These are phyloP conservation scores for Salix brachista DNA, from an alignment of 345 rosid genomes.

Conservation along the genomic window DNA sequence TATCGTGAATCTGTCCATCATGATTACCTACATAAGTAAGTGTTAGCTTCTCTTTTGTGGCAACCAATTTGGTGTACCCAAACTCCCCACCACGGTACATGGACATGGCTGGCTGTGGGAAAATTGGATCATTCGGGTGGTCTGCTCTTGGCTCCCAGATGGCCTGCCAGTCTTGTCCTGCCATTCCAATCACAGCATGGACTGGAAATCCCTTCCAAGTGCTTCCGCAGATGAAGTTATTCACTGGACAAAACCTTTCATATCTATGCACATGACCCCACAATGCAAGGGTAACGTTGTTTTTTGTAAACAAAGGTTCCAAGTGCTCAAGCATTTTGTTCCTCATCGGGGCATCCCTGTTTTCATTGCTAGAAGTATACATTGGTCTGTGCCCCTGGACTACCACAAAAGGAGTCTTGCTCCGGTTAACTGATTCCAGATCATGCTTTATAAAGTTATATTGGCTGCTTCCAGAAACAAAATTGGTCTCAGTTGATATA, in stretches of 20 bases:
- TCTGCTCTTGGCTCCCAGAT: conserved; percentile 75
- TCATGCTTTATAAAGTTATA: conserved; percentile 66
- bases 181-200: conserved; percentile 95
- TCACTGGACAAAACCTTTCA: conserved; percentile 85
- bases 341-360: conserved; percentile 52
- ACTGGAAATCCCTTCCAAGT: conserved; percentile 64
- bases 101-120: conserved; percentile 70
- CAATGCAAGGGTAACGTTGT: conserved; percentile 70
- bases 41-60: conserved; percentile 69
- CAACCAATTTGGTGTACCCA: conserved; percentile 77
- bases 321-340: conserved; percentile 64
- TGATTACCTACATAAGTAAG: conserved; percentile 79
- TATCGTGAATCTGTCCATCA: conserved; percentile 82
- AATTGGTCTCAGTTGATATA: conserved; percentile 84
- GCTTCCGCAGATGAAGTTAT: conserved; percentile 66
- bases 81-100: conserved; percentile 91
- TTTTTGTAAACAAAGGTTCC: conserved; percentile 71
- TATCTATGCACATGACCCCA: conserved; percentile 98
- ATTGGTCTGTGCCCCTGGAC: conserved; percentile 93
- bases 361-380: conserved; percentile 76
- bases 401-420: conserved; percentile 70
- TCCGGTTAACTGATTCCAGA: conserved; percentile 69
- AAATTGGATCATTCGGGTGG: conserved; percentile 61
- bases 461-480: conserved; percentile 69
- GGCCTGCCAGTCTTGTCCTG: conserved; percentile 87